Evolutionary conservation across 1,284 basidiomycete genomes (phyloP), one percentile per base, ranked within the genome.

Genomic region (Ustilago esculenta): DNA sequence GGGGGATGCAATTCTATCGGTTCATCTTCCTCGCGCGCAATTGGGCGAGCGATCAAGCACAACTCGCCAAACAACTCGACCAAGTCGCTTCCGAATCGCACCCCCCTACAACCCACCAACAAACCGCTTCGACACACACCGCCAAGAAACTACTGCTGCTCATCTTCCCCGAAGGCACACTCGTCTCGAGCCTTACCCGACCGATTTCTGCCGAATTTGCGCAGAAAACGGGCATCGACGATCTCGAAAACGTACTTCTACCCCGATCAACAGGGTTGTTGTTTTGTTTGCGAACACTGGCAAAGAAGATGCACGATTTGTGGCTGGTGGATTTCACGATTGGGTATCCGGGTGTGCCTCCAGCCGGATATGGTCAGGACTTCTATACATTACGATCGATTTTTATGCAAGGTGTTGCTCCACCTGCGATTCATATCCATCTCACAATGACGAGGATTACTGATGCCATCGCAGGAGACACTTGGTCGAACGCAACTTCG

Each of bases 191-290:
- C 4, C 36, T 61, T n/a, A 76, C 76, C 2, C n/a, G 74, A 18
- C 75, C 77, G 20, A 23, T 53, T 4, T 70, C 64, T 17, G 71
- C 70, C 35, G 74, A 73, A 42, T 79, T 72, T 46, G 77, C 77
- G 2, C 72, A 76, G 15, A 79, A 79, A 50, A 55, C 58, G 43
- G 74, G 73, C 14, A 64, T 72, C 92, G 82, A 87, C 29, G 92
- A 97, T 80, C 87, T 92, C 83, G 84, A 83, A 40, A 89, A 96
- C 77, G 82, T 87, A 15, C 86, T 98, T 7, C 87, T 97, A 42
- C 95, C 95, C 1, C 87, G 94, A 42, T 92, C 93, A 23, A 96
- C 92, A 0, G 95, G 95, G 1, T 84, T 97, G 46, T 89, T 91
- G 61, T 92, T 91, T 81, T 91, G 89, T 64, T 84, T 97, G 32